These are phyloP conservation scores for Cladochytrium replicatum DNA, from an alignment of 192 early-diverging fungal species.

Conservation along the genomic window DNA sequence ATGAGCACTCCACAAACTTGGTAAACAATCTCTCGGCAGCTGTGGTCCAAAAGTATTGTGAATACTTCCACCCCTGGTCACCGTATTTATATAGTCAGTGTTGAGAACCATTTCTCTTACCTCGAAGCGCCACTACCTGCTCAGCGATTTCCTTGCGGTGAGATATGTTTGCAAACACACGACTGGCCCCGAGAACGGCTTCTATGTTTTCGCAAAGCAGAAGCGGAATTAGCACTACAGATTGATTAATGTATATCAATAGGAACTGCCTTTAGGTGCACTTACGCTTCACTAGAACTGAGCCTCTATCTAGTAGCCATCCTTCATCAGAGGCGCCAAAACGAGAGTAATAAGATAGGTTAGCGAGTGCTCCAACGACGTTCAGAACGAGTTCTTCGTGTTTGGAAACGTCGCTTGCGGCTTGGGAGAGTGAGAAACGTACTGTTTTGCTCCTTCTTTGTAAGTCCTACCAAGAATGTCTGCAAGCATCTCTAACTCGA, in stretches of 20 bases:
- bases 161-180: slow-evolving; percentile 30
- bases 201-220: slow-evolving; percentile 32
- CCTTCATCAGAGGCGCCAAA: slow-evolving; percentile 1
- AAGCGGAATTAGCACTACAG: slow-evolving; percentile 20
- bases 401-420: not conserved
- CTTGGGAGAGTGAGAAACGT: not conserved
- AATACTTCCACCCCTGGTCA: slow-evolving; percentile 28
- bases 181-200: slow-evolving; percentile 20
- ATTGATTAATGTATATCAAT: slow-evolving; percentile 1
- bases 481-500: slow-evolving; percentile 29
- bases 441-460: not conserved
- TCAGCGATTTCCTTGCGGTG: slow-evolving; percentile 8
- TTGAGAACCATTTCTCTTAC: slow-evolving; percentile 5
- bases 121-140: not conserved
- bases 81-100: slow-evolving; percentile 8
- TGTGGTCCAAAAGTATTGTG: slow-evolving; percentile 30
- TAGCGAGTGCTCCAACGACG: slow-evolving; percentile 28
- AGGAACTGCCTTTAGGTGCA: slow-evolving; percentile 2
- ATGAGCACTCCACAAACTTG: slow-evolving; percentile 33
- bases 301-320: slow-evolving; percentile 6
- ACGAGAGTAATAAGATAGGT: slow-evolving; percentile 31
- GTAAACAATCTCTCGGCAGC: slow-evolving; percentile 11
- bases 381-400: slow-evolving; percentile 38
- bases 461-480: slow-evolving; percentile 28
- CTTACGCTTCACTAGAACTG: slow-evolving; percentile 22